These are phyloP conservation scores for Pezicula neosporulosa DNA, from an alignment of 2,329 filamentous ascomycete genomes.

Conservation along the genomic window DNA sequence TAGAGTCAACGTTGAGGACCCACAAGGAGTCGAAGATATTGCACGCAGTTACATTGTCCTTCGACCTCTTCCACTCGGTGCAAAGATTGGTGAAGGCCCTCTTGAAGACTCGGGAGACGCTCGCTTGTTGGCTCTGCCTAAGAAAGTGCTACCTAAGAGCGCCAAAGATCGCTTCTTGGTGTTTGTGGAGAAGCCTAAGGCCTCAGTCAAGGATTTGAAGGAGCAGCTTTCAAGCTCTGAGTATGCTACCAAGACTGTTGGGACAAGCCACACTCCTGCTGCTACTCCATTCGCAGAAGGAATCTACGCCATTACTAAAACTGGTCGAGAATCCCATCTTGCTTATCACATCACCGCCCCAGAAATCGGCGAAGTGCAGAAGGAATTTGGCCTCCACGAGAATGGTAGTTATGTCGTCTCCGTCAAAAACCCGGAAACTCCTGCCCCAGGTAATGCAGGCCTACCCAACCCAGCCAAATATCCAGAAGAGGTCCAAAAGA, in stretches of 20 bases:
- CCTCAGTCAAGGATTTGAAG: conserved; percentile 66
- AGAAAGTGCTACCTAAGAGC: conserved; percentile 74
- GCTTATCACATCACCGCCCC: conserved; percentile 79
- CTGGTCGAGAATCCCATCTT: conserved; percentile 69
- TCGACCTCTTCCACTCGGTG: conserved; percentile 66
- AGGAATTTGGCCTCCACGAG: conserved; percentile 66
- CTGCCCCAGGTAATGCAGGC: conserved; percentile 59
- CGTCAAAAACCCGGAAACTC: conserved; percentile 73
- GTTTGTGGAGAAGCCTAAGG: conserved; percentile 75
- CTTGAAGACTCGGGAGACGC: conserved; percentile 55
- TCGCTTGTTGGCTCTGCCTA: conserved; percentile 74
- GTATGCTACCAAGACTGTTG: conserved; percentile 71
- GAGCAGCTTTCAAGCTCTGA: conserved; percentile 63
- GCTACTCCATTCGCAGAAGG: conserved; percentile 79
- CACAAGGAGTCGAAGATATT: conserved; percentile 67
- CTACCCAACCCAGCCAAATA: conserved; percentile 67
- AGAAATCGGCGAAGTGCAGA: conserved; percentile 67
- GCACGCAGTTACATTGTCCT: conserved; percentile 78
- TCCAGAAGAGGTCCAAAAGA: conserved; percentile 66
- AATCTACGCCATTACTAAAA: conserved; percentile 76
- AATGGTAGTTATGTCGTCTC: conserved; percentile 77
- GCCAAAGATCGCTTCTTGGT: conserved; percentile 70
- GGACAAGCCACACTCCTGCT: conserved; percentile 59
- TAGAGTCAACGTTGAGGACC: conserved; percentile 69
- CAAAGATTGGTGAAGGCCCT: conserved; percentile 55